Evolutionary conservation across 495 filamentous ascomycete genomes (phyloP), one percentile per base, ranked within the genome.

Genomic region (Cudoniella acicularis): DNA sequence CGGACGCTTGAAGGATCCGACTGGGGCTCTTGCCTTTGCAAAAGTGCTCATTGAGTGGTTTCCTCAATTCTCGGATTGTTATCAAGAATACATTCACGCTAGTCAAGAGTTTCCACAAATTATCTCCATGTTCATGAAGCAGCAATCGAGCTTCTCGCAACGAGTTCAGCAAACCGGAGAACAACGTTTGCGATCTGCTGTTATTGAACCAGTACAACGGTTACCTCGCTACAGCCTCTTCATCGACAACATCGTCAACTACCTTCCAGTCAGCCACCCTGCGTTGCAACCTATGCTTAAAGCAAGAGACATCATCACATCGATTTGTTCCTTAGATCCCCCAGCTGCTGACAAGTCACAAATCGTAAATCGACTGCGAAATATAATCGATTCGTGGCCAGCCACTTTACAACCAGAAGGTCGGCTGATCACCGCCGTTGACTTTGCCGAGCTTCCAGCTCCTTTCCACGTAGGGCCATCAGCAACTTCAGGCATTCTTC

Each of bases 201-300:
- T 98, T 45, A 98, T 98, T 72, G 94, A 99, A 72, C 94, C 94
- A 0, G 92, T 99, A 9, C 94, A 99, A 70, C 81, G 94, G 22
- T 79, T 99, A 52, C 94, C 94, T 41, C 88, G 94, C 4, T 99
- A 99, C 70, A 96, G 88, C 67, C 77, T 99, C 8, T 85, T 97
- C 63, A 96, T 99, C 61, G 95, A 98, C 73, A 92, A 93, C 61
- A 97, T 99, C 71, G 80, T 90, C 52, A 83, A 85, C 60, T 87
- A 85, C 61, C 79, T 99, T 10, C 92, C 93, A 6, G 79, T 89
- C 41, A 84, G 88, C 10, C 91, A 98, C 65, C 87, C 89, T 17
- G 92, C 91, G 0, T 77, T 96, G 49, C 83, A 87, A 59, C 78
- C 76, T 8, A 83, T 99, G 67, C 79, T 94, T 21, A 90, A 89